Base-by-base conservation (phyloP, 108 stramenopile genomes). In the Conticribra weissflogii region DNA sequence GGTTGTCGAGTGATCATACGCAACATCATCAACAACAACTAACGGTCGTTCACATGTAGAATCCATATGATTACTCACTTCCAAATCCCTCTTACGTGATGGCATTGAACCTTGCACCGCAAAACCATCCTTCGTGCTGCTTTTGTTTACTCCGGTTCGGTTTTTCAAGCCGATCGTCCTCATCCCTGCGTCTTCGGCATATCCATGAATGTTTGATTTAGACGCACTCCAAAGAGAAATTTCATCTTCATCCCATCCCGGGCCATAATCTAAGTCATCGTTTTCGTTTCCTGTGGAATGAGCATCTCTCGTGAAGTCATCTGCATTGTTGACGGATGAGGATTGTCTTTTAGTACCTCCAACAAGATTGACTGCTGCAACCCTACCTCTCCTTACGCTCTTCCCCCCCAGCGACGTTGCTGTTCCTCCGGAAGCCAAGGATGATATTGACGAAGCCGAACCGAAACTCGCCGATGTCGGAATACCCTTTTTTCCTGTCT, bases 191-290 rank as follows among this genome's bases (percentile, higher is more conserved):
- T 46, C 5, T 17, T 56, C 25, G 16, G 31, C 29, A 3, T 18
- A 58, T 22, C 23, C 19, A 9, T 18, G 29, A 18, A 19, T 46
- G 17, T 44, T 22, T 36, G 15, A 25, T 0, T 29, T 16, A 56
- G 22, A 1, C 27, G 59, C n/a, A 18, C 18, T 66, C 81, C 81
- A 81, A 24, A 81, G 34, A 61, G 78, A 63, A 31, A 81, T 81
- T 71, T 81, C 81, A 63, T 81, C 81, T 60, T 60, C 71, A 68
- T 81, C 81, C 81, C 81, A 81, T 15, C 27, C 80, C 4, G 71
- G 28, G 0, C 34, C 30, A 59, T 51, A 29, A 31, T 58, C 41
- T 17, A 51, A 22, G 3, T 54, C 19, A 23, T 25, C 63, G 2
- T 45, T 52, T 21, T 59, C 56, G n/a, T n/a, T n/a, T n/a, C n/a